Conservation (phyloP, 176 grass and related monocot species). For the Typha latifolia region DNA sequence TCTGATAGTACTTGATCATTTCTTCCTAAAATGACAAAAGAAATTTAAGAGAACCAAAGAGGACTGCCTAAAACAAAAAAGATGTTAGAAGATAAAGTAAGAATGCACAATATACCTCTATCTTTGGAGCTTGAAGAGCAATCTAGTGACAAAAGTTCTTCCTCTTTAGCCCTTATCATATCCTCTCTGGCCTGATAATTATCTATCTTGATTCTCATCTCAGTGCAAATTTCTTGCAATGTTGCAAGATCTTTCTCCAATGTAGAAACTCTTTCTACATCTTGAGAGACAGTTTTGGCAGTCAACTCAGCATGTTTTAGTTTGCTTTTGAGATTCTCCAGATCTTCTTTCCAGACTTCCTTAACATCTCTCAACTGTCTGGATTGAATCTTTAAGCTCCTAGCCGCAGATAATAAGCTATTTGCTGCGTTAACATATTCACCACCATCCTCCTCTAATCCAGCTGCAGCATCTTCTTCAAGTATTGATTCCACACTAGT, state of each 20-base stretch:
- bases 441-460: constrained; percentile 29
- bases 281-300: constrained; percentile 50
- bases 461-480: constrained; percentile 14
- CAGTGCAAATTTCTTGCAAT: constrained; percentile 39
- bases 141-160: constrained; percentile 43
- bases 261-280: constrained; percentile 42
- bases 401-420: constrained; percentile 33
- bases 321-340: constrained; percentile 41
- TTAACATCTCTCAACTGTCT: constrained; percentile 29
- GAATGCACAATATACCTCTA: constrained; percentile 33
- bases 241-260: constrained; percentile 66
- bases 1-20: constrained; percentile 36
- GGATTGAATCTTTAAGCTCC: constrained; percentile 30
- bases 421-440: constrained; percentile 36
- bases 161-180: constrained; percentile 46
- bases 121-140: constrained; percentile 26
- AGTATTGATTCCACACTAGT: constrained; percentile 16
- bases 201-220: constrained; percentile 50
- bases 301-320: constrained; percentile 53
- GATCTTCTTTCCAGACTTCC: constrained; percentile 19
- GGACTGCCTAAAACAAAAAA: neutral
- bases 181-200: constrained; percentile 53
- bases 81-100: no score
- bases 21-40: constrained; percentile 35
- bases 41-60: constrained; percentile 22